These are phyloP conservation scores for Leucogyrophana mollusca DNA, from an alignment of 768 basidiomycete species.

Conservation along the genomic window DNA sequence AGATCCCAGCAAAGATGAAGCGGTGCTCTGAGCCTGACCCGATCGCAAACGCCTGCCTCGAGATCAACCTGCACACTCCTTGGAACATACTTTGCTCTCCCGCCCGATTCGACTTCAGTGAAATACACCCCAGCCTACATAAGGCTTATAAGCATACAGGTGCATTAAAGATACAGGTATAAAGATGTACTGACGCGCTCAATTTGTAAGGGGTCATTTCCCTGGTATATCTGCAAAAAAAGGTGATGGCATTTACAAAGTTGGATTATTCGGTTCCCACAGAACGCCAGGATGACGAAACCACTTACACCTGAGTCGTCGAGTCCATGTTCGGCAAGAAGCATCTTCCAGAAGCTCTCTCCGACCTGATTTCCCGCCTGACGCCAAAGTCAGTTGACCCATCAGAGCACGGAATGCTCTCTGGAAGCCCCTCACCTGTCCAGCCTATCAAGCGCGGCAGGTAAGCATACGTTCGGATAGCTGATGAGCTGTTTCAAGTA, in stretches of 20 bases:
- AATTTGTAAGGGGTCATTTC: constrained; percentile 72
- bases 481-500: not conserved
- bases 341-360: constrained; percentile 86
- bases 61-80: constrained; percentile 89
- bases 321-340: constrained; percentile 84
- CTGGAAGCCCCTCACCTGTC: constrained; percentile 49
- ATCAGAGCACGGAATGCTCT: not conserved
- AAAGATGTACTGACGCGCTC: constrained; percentile 65
- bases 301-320: constrained; percentile 60
- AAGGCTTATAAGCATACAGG: constrained; percentile 4
- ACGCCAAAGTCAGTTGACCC: constrained; percentile 10
- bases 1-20: not conserved
- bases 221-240: constrained; percentile 56
- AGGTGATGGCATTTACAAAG: not conserved
- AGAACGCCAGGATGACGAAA: constrained; percentile 5
- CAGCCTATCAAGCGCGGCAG: constrained; percentile 43
- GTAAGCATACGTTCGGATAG: not conserved
- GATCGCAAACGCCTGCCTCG: constrained; percentile 83
- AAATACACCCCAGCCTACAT: constrained; percentile 80
- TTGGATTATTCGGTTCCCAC: constrained; percentile 14
- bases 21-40: constrained; percentile 42
- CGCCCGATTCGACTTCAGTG: constrained; percentile 56
- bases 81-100: constrained; percentile 76
- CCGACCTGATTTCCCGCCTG: constrained; percentile 80
- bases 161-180: too few relatives aligned